Conservation (phyloP, 2,329 filamentous ascomycete species). For the Karstenula rhodostoma region DNA sequence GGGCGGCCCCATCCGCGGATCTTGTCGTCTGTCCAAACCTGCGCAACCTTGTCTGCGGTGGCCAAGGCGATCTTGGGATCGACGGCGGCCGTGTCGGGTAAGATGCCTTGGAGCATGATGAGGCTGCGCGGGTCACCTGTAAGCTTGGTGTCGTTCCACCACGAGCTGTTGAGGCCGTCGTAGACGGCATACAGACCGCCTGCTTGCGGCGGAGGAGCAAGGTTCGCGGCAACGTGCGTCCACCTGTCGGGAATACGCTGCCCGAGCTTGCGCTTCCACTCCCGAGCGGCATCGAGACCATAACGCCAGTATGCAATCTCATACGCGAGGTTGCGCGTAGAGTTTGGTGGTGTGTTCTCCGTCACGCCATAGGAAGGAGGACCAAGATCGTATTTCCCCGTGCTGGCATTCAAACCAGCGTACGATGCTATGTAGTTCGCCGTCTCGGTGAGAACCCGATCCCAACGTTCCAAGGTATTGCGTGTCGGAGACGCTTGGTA, state of each 20-base stretch:
- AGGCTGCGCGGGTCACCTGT: conserved; percentile 44
- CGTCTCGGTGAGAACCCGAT: conserved; percentile 58
- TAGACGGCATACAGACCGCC: conserved; percentile 64
- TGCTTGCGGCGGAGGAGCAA: conserved; percentile 62
- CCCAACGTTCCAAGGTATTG: conserved; percentile 61
- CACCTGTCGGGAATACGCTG: conserved; percentile 56
- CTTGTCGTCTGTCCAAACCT: conserved; percentile 39
- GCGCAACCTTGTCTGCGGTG: conserved; percentile 36
- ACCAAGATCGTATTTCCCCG: conserved; percentile 62
- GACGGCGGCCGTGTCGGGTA: conserved; percentile 26
- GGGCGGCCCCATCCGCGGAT: conserved; percentile 44
- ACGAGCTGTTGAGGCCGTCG: conserved; percentile 55
- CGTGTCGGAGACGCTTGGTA: conserved; percentile 57
- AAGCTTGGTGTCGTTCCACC: conserved; percentile 35
- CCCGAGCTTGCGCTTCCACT: conserved; percentile 61
- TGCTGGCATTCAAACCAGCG: conserved; percentile 62
- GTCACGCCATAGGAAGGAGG: conserved; percentile 60
- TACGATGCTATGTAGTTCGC: conserved; percentile 69
- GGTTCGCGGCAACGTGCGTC: conserved; percentile 58
- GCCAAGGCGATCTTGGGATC: conserved; percentile 31
- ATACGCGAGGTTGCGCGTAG: conserved; percentile 66
- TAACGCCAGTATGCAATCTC: conserved; percentile 70
- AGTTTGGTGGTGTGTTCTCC: conserved; percentile 67
- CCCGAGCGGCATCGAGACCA: conserved; percentile 63
- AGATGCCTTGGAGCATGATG: conserved; percentile 36